Conservation (phyloP, 2,329 filamentous ascomycete species). For the Paracorniculantispora psalliotae region DNA sequence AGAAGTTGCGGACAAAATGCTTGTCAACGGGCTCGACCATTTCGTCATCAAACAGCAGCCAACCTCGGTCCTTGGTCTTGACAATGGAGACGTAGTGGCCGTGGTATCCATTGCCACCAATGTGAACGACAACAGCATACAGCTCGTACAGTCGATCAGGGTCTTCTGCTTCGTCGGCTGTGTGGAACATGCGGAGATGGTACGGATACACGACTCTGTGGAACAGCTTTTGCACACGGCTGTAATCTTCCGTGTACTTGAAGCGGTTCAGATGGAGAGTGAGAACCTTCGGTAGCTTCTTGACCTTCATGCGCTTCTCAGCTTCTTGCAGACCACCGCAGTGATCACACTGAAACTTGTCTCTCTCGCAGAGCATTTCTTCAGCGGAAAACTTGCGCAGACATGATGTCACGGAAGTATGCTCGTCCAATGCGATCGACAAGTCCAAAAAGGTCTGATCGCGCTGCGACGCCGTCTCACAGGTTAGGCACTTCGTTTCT, state of each 20-base stretch:
- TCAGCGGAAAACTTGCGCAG: constrained; percentile 94
- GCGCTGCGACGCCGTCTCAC: constrained; percentile 89
- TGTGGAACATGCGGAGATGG: constrained; percentile 94
- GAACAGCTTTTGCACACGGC: constrained; percentile 90
- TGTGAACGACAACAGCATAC: constrained; percentile 95
- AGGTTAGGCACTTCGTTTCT: constrained; percentile 93
- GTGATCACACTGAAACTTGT: constrained; percentile 98
- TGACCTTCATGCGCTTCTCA: constrained; percentile 99
- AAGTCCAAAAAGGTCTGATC: constrained; percentile 95
- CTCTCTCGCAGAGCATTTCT: constrained; percentile 96
- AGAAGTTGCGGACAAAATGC: constrained; percentile 93
- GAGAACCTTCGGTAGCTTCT: constrained; percentile 83
- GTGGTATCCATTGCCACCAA: constrained; percentile 93
- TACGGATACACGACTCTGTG: constrained; percentile 97
- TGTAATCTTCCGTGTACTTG: constrained; percentile 96
- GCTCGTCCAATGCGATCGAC: constrained; percentile 91
- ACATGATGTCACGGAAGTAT: constrained; percentile 94
- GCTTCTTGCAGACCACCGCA: constrained; percentile 95
- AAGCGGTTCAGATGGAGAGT: constrained; percentile 94
- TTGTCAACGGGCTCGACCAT: constrained; percentile 98
- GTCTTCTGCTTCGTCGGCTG: constrained; percentile 90
- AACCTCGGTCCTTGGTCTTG: constrained; percentile 93
- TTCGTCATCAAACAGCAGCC: constrained; percentile 96
- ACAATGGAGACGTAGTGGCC: constrained; percentile 97
- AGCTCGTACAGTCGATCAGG: constrained; percentile 92